Evolutionary conservation across 371 early-diverging fungal species (phyloP).

Genomic region (Coemansia sp.): DNA sequence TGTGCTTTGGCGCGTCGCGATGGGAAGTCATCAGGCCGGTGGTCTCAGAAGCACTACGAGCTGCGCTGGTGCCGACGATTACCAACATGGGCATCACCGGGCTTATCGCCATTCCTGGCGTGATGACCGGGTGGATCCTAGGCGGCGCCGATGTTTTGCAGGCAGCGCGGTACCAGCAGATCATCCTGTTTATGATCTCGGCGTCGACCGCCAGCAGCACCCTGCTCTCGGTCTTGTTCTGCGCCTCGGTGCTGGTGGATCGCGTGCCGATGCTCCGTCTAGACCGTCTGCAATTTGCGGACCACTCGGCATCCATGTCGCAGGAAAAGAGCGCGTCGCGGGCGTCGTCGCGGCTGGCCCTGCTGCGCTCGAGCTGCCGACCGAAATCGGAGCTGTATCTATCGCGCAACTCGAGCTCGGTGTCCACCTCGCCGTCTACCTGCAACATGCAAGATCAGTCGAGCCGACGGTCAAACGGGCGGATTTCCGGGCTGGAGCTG

Average conservation of each 20-base stretch:
- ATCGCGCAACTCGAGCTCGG: background rate
- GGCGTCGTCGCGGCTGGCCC: background rate
- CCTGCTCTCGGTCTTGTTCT: slow-evolving; percentile 61
- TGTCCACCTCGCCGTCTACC: slow-evolving; percentile 1
- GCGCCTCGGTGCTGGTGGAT: slow-evolving; percentile 64
- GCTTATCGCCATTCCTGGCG: slow-evolving; percentile 84
- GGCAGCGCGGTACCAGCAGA: slow-evolving; percentile 78
- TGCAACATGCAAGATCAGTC: background rate
- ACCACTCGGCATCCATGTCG: background rate
- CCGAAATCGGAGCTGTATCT: slow-evolving; percentile 7
- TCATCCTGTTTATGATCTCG: slow-evolving; percentile 81
- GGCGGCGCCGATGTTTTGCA: slow-evolving; percentile 78
- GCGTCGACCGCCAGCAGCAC: slow-evolving; percentile 69
- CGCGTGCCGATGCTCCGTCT: slow-evolving; percentile 59
- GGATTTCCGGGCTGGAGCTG: no score
- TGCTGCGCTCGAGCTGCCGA: slow-evolving; percentile 3
- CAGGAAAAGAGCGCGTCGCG: background rate
- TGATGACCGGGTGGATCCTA: slow-evolving; percentile 89
- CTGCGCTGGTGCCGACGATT: slow-evolving; percentile 79
- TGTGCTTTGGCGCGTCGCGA: slow-evolving; percentile 80
- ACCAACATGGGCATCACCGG: slow-evolving; percentile 85
- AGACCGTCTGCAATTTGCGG: slow-evolving; percentile 54
- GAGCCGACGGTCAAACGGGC: no score
- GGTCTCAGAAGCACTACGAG: slow-evolving; percentile 68
- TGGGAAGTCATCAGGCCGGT: slow-evolving; percentile 81